Base-by-base conservation (phyloP, 140 eudicot species). In the Senecio squalidus region DNA sequence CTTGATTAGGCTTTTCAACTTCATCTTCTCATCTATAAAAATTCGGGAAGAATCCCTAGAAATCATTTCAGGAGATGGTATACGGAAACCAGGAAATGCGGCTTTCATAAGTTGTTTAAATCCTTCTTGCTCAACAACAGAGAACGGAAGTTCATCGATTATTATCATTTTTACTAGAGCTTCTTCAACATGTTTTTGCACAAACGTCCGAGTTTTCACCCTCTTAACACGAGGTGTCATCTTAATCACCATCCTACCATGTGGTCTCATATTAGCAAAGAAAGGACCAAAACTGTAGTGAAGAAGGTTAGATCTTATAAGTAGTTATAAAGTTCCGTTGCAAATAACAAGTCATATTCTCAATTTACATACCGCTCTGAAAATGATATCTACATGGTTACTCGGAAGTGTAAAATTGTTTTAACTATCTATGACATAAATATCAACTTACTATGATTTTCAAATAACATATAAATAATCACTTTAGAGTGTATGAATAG, bases 1-100 rank as follows among this genome's bases (percentile, higher is more conserved):
- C 33, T 60, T 44, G 9, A 60, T 9, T 3, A 44, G 27, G 9
- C 67, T 60, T 60, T 60, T 60, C 54, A 60, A 8, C 40, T 60
- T 60, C 26, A 43, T 25, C 54, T 60, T 60, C 54, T 60, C 41
- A 28, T 16, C 43, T 43, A 60, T 8, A 41, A 43, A 60, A 3
- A 60, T 18, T 26, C 27, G 67, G 2, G 40, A 17, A 43, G 56
- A 62, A 62, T 28, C 57, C 30, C 45, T 30, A 45, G 30, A 45
- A 18, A 62, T 45, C 15, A 0, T n/a, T 41, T 60, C 68, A 62
- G 13, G 21, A 45, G 31, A 18, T 13, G 68, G 46, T 11, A 45
- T 16, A 8, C 13, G 57, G 29, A 46, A 28, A 5, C 39, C 29
- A 17, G 68, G 56, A 11, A 29, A 62, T 3, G 22, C 11, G 0